Evolutionary conservation across 257 asterid genomes (phyloP), one percentile per base, ranked within the genome.

Genomic region (Nemophila menziesii): DNA sequence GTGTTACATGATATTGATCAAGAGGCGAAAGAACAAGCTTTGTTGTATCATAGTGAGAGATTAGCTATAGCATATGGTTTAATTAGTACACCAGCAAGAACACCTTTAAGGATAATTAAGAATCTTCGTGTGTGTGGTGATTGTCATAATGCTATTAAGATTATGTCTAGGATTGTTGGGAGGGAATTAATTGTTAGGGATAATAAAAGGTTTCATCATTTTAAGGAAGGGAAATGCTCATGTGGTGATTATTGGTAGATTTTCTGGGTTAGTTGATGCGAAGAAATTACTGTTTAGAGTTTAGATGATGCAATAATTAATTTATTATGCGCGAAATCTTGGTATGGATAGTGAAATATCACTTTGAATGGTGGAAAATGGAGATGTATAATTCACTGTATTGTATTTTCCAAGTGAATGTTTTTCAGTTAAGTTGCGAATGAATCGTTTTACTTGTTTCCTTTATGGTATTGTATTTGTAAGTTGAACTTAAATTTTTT

Each of bases 1-100:
- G 98, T 84, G 46, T 93, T 84, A 24, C 98, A 84, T 19, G 96
- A 89, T 74, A 89, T 89, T 57, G 98, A 89, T 65, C 96, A 84
- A 66, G 98, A 89, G 61, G 98, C 98, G 4, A 89, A 89, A 69
- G 96, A 89, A 68, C 96, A 89, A 63, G 93, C 94, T 1, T 50
- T 89, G 74, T 78, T 84, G 8, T 79, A 89, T 70, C 96, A 89
- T 33, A 89, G 98, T 8, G 98, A 89, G 68, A 93, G 98, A 3
- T 68, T 89, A 7, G 98, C 98, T 16, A 84, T 89, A 58, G 96
- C 98, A 2, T 84, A 78, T 26, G 98, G 98, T 51, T 69, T 89
- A 47, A 84, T 89, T 27, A 84, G 92, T 44, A 89, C 96, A 37
- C 92, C 95, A 12, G 86, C 95, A 1, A 67, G 97, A 69, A 77